These are phyloP conservation scores for Clonostachys rhizophaga DNA, from an alignment of 2,329 filamentous ascomycete genomes.

Conservation along the genomic window DNA sequence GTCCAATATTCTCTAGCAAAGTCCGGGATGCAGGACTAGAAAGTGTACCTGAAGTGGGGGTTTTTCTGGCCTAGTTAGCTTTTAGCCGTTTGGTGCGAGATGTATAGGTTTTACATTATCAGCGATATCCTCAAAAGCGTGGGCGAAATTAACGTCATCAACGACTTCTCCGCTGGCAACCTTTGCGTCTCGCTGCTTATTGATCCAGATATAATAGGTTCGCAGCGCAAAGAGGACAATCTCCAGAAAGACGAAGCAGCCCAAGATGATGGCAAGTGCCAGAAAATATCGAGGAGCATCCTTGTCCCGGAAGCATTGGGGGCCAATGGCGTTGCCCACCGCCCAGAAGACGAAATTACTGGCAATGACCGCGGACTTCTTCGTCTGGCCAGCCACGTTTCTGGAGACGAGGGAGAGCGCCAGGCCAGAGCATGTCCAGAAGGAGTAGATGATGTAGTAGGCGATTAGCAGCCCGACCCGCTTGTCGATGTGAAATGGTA, in stretches of 20 bases:
- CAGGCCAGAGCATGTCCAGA: slow-evolving; percentile 70
- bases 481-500: slow-evolving; percentile 50
- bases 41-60: neutral
- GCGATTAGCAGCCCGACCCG: slow-evolving; percentile 64
- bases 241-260: slow-evolving; percentile 60
- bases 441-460: slow-evolving; percentile 74
- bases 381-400: slow-evolving; percentile 70
- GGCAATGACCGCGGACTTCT: slow-evolving; percentile 64
- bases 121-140: slow-evolving; percentile 60
- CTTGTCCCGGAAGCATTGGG: slow-evolving; percentile 57
- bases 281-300: slow-evolving; percentile 64
- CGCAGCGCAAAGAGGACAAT: slow-evolving; percentile 52
- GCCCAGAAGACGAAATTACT: slow-evolving; percentile 69
- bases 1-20: too few species aligned
- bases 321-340: slow-evolving; percentile 56
- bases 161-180: slow-evolving; percentile 31
- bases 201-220: slow-evolving; percentile 52
- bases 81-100: neutral
- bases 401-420: slow-evolving; percentile 63
- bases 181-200: slow-evolving; percentile 50
- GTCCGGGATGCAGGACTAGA: neutral
- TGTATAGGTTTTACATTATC: slow-evolving; percentile 31
- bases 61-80: neutral
- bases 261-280: slow-evolving; percentile 65
- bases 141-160: slow-evolving; percentile 33